Base-by-base conservation (phyloP, 148 eudicot species). In the Vaccinium macrocarpon region DNA sequence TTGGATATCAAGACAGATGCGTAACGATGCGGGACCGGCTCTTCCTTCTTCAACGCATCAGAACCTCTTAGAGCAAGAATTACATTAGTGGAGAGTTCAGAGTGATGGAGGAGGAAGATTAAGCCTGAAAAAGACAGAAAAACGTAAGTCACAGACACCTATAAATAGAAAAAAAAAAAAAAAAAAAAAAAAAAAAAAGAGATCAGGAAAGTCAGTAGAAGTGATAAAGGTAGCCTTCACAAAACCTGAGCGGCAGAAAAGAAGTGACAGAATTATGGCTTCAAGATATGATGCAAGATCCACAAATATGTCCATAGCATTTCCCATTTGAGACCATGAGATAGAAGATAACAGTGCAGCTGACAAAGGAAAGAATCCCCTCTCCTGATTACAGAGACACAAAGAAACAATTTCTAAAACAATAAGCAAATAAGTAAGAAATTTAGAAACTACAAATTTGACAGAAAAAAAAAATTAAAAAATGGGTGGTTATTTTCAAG, bases 351-450 rank as follows among this genome's bases (percentile, higher is more conserved):
- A 88, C 72, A 97, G 84, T 38, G 99, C 99, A 85, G 95, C 90
- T 46, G 96, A 94, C 87, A 97, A 89, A 73, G 99, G 97, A 88
- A 97, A 95, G 88, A 97, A 95, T 21, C 99, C 99, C 81, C 97
- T 93, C 79, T 95, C 99, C 99, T 97, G 90, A 76, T 84, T 62
- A 82, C 12, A 51, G 59, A 71, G 50, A 57, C 53, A 84, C 15
- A 77, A 23, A 51, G n/a, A 56, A 81, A 52, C 55, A 80, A 62
- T 68, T 53, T 8, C 2, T 21, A 59, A 80, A 46, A 49, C 15
- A 78, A 72, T 29, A 14, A 23, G 78, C 16, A 29, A 80, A 76
- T 48, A 35, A 52, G 61, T 12, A 76, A 81, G 13, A 59, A 52
- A 16, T 5, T 11, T 5, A 25, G 4, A 25, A 25, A 13, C 18